Percentiles rank a stretch among this genome's conserved stretches.
Conservation (phyloP, 2,329 filamentous ascomycete genomes). For the Fusarium sulawesiense region DNA sequence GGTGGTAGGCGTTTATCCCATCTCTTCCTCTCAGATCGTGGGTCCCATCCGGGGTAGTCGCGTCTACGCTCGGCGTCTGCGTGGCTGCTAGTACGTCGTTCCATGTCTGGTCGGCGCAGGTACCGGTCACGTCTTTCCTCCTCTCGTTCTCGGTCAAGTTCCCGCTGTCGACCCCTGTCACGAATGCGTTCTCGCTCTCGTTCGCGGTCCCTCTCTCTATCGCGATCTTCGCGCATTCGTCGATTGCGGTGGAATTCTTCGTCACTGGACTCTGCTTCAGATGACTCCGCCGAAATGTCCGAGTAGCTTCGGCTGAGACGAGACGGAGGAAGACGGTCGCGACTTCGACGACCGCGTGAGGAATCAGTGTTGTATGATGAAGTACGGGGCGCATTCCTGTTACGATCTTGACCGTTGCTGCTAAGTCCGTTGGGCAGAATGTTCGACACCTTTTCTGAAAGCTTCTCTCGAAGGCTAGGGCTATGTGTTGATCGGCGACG, state of each 20-base stretch:
- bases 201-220: conserved; percentile 46
- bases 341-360: conserved; percentile 51
- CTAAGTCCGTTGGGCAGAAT: conserved; percentile 55
- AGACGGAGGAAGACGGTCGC: conserved; percentile 56
- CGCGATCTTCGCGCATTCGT: conserved; percentile 43
- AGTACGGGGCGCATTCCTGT: conserved; percentile 53
- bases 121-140: conserved; percentile 53
- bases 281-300: conserved; percentile 53
- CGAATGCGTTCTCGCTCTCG: conserved; percentile 49
- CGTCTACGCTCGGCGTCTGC: conserved; percentile 60
- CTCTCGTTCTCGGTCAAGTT: conserved; percentile 55
- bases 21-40: conserved; percentile 51
- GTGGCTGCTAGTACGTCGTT: conserved; percentile 62
- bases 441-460: conserved; percentile 58
- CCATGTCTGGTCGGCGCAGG: conserved; percentile 54
- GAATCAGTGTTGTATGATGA: conserved; percentile 48
- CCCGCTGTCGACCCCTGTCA: conserved; percentile 50
- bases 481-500: conserved; percentile 51
- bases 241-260: conserved; percentile 48
- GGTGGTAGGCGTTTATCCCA: conserved; percentile 50
- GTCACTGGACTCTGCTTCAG: conserved; percentile 50
- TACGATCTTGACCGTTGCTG: conserved; percentile 46
- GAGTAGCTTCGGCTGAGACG: conserved; percentile 57
- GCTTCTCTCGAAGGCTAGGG: conserved; percentile 57
- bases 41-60: conserved; percentile 51